Evolutionary conservation across 1,284 basidiomycete species (phyloP), one percentile per base, ranked within the genome.

Genomic region (Cryptococcus jaspeensis): DNA sequence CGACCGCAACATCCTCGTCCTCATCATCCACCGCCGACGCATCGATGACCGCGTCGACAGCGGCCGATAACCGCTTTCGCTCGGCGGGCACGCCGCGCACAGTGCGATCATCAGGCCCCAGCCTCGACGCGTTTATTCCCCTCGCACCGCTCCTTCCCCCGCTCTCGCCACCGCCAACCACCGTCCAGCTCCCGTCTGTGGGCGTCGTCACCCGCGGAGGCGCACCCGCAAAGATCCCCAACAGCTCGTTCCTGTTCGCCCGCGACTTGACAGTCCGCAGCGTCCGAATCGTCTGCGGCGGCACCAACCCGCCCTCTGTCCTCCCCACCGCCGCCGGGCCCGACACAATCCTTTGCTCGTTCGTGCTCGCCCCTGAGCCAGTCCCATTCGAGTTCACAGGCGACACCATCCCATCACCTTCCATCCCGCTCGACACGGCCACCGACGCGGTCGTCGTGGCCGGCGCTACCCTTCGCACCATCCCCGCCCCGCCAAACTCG

Each of bases 211-310:
- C 73, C 64, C 48, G 80, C 77, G 38, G 86, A 15, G 63, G 86
- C 1, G 90, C 90, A 43, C 91, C 90, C 1, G 90, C 90, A 66
- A 93, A 93, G 57, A 93, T 92, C 36, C 83, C 85, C 83, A 74
- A 62, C n/a, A 78, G 65, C 51, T 76, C 70, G 11, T 71, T 67
- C 28, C 73, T 53, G 50, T 69, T 72, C 32, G 71, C 65, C 4
- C 65, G 60, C 7, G 69, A 70, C 55, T 66, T 65, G n/a, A 57
- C 58, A 18, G 63, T 54, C 13, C 67, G 59, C 2, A 66, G 53
- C 12, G 65, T 67, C 25, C 59, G 18, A 9, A 56, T 13, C 6
- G 55, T 53, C 15, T 45, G 43, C 1, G 61, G 64, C 12, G 64
- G 62, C 20, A 54, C 64, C 6, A 63, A 25, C 7, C 52, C 41